Base-by-base conservation (phyloP, 2,329 filamentous ascomycete species). In the Celoporthe dispersa region DNA sequence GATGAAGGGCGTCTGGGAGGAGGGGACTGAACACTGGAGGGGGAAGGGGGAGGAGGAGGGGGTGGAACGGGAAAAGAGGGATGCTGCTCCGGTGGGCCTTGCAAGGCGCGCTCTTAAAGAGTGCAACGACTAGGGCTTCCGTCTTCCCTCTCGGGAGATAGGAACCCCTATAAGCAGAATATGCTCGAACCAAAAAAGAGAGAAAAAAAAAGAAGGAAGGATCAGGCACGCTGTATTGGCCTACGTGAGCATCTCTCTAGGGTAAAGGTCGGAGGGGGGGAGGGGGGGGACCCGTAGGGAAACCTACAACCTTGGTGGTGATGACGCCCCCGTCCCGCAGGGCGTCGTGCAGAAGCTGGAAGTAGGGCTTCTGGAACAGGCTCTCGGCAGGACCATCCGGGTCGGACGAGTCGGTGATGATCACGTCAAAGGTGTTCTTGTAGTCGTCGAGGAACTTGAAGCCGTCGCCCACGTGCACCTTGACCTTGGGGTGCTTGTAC, bases 291-390 rank as follows among this genome's bases (percentile, higher is more conserved):
- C 81, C 80, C 88, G 86, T 61, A 89, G 88, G 90, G 91, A 90
- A 87, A 93, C 94, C 89, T 94, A 97, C 94, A 97, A 99, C 96
- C 96, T 98, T 99, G 96, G 96, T 99, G 84, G 94, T 95, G 85
- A 99, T 98, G 80, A 99, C 94, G 86, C 96, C 96, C 84, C 94
- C 95, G 79, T 97, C 94, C 76, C 93, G 91, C 77, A 98, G 90
- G 77, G 96, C 96, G 79, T 91, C 92, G 82, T 92, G 87, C 73
- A 99, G 89, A 76, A 99, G 91, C 88, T 98, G 88, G 84, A 98
- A 99, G 89, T 99, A 99, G 73, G 94, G 92, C 88, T 98, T 98
- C 89, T 98, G 90, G 92, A 99, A 99, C 75, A 99, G 89, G 78
- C 89, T 91, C 89, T 98, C 94, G 76, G 96, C 96, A 41, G 96